Evolutionary conservation across 1,284 basidiomycete genomes (phyloP).

Genomic region (Coniferiporia sulphurascens): DNA sequence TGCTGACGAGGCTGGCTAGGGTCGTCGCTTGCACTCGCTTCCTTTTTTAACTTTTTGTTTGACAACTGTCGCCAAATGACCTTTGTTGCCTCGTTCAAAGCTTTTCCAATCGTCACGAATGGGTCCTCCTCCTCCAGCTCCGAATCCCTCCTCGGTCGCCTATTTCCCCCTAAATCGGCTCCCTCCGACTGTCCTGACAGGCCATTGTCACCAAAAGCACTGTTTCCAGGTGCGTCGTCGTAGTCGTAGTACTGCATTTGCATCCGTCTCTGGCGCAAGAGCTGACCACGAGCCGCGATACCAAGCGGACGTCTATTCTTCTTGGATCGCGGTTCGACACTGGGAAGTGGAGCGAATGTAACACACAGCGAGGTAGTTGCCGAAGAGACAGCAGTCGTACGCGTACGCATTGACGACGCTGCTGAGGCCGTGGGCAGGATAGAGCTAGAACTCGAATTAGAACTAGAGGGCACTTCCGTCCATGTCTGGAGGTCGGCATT

Average conservation of each 20-base stretch:
- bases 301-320: constrained; percentile 17
- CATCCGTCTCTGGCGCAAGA: constrained; percentile 15
- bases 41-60: not conserved
- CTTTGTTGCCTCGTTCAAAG: constrained; percentile 10
- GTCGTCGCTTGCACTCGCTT: not conserved
- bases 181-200: not conserved
- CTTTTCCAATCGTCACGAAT: constrained; percentile 11
- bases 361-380: constrained; percentile 7
- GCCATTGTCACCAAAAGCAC: not conserved
- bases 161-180: not conserved
- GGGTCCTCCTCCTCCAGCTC: constrained; percentile 9
- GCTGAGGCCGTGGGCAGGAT: not conserved
- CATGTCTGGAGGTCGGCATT: not conserved
- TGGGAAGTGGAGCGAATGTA: constrained; percentile 19
- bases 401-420: constrained; percentile 10
- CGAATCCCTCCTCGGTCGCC: not conserved
- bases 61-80: constrained; percentile 14
- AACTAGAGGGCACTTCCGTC: not conserved
- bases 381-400: constrained; percentile 7
- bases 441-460: constrained; percentile 2
- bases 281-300: constrained; percentile 16
- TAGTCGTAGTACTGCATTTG: constrained; percentile 8
- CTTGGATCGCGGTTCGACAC: constrained; percentile 16
- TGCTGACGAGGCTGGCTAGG: not conserved
- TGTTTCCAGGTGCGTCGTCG: not conserved